Evolutionary conservation across 108 stramenopile species (phyloP), one percentile per base, ranked within the genome.

Genomic region (Skeletonema grethae): DNA sequence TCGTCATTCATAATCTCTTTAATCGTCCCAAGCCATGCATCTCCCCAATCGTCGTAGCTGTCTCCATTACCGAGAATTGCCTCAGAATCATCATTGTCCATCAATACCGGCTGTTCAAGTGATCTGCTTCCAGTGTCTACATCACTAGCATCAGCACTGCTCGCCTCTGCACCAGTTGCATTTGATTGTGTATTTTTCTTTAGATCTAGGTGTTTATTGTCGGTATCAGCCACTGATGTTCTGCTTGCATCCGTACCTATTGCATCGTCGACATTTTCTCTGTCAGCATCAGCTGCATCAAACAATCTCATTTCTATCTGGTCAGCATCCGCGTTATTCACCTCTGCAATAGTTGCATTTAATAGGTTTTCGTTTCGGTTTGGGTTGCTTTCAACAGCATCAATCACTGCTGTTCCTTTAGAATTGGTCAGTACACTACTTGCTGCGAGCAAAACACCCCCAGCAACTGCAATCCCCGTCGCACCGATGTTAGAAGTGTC

Each of bases 1-100:
- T 57, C 56, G 15, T 57, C 56, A 57, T 57, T 57, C 56, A 57
- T 57, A 2, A 57, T 57, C 24, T 57, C 56, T 10, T 24, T 28
- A 57, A 57, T 57, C 56, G 22, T 28, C 15, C 24, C 56, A 9
- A 57, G 56, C 56, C 56, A 57, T 28, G 56, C 15, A 11, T 57
- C 56, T 24, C 25, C 56, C 22, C 25, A 57, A 28, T 57, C 56
- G 7, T 22, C 53, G 10, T n/a, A 24, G 15, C 8, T 57, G 13
- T n/a, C 56, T 57, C n/a, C 56, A 24, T 25, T n/a, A n/a, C n/a
- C 12, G 2, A 24, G 8, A 11, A 10, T 28, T 28, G 25, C 25
- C 25, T 28, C 25, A 28, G 25, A 13, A 11, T 25, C 56, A 57
- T 57, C 56, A 57, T 9, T 13, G 25, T 9, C 36, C 10, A 11